phyloP scores from a whole-genome alignment of 176 grass and related monocot species.

The Luzula sylvatica region DNA sequence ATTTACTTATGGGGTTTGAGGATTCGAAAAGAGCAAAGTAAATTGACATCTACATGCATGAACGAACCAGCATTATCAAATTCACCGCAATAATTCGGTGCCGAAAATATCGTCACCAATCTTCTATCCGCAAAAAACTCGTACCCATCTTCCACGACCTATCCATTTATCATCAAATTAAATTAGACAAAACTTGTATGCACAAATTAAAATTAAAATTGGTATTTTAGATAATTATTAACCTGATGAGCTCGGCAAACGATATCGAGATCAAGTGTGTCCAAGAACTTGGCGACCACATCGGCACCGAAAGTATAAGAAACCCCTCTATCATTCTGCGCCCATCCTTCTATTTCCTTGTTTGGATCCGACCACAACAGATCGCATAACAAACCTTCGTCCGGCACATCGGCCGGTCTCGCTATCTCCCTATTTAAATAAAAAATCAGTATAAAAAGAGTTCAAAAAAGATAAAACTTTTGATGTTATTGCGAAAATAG shows the following conservation, averaged over 20 bases:
- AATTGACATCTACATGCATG: slow-evolving; percentile 62
- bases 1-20: too few relatives aligned
- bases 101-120: slow-evolving; percentile 64
- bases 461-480: too few relatives aligned
- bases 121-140: slow-evolving; percentile 66
- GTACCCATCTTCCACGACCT: slow-evolving; percentile 74
- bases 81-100: too few relatives aligned
- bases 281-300: slow-evolving; percentile 50
- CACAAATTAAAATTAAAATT: too few relatives aligned
- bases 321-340: slow-evolving; percentile 62
- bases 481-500: too few relatives aligned
- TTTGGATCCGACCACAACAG: slow-evolving; percentile 69
- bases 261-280: slow-evolving; percentile 52
- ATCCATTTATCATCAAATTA: too few relatives aligned
- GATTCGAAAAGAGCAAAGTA: slow-evolving; percentile 67
- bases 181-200: too few relatives aligned
- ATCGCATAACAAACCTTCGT: slow-evolving; percentile 56
- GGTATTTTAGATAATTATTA: too few relatives aligned
- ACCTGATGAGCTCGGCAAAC: slow-evolving; percentile 71
- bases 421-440: too few relatives aligned
- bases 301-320: slow-evolving; percentile 64
- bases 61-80: slow-evolving; percentile 74
- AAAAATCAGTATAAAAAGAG: too few relatives aligned
- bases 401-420: slow-evolving; percentile 51
- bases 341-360: slow-evolving; percentile 65